These are phyloP conservation scores for Clavispora carvajalis DNA, from an alignment of 805 yeast species.

Conservation along the genomic window DNA sequence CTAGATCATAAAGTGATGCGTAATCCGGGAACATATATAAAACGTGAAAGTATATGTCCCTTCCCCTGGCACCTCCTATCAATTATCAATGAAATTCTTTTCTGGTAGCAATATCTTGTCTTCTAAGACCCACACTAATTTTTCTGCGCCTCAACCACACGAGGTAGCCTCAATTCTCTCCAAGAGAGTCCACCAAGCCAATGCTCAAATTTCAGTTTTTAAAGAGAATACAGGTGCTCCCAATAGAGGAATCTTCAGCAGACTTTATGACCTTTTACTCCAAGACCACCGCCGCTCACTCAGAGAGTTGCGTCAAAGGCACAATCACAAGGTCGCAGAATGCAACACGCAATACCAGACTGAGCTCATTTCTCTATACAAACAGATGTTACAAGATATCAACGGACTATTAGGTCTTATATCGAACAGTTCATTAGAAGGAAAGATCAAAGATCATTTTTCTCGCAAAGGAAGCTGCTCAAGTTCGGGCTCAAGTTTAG, in stretches of 20 bases:
- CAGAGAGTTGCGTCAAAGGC: neutral
- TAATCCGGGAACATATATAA: neutral
- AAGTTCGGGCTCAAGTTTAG: neutral
- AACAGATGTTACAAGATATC: neutral
- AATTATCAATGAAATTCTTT: neutral
- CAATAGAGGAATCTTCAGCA: neutral
- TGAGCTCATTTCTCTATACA: neutral
- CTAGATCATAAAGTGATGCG: neutral
- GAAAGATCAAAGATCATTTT: neutral
- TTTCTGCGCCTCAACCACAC: neutral
- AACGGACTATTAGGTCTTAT: neutral
- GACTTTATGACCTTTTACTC: neutral
- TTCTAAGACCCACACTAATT: neutral
- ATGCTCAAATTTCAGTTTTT: neutral
- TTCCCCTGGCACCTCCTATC: neutral
- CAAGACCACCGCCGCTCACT: neutral
- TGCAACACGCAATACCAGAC: neutral
- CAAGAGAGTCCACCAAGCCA: neutral
- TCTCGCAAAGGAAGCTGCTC: neutral
- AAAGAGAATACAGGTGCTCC: neutral
- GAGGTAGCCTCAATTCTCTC: neutral
- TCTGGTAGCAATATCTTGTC: neutral
- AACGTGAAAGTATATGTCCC: too few relatives aligned
- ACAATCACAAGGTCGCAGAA: neutral
- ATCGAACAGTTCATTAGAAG: neutral